Evolutionary conservation across 164 flowering plant genomes (phyloP).

Genomic region (Liquidambar formosana): DNA sequence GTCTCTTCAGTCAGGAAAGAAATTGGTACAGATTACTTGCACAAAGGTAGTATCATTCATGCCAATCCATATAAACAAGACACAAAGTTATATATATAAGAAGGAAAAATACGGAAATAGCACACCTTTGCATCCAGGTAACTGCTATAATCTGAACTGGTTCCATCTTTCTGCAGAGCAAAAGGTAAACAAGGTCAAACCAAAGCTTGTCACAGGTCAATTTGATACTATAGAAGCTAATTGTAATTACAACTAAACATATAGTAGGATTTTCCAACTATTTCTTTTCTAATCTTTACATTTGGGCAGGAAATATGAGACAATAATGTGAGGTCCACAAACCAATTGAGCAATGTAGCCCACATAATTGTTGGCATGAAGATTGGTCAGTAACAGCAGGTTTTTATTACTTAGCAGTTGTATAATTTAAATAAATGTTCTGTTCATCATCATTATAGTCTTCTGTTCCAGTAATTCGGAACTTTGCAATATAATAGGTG

Average conservation of each 20-base stretch:
- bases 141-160: constrained; percentile 61
- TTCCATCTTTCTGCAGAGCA: constrained; percentile 78
- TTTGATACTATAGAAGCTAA: neutral
- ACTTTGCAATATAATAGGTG: no score
- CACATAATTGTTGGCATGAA: no score
- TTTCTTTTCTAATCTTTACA: neutral
- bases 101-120: neutral
- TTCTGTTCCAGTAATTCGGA: no score
- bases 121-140: constrained; percentile 92
- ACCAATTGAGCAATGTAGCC: no score
- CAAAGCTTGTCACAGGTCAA: neutral
- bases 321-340: no score
- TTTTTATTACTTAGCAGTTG: neutral
- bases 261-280: neutral
- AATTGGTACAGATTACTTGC: neutral
- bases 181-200: constrained; percentile 14
- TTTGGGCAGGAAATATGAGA: no score
- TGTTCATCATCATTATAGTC: neutral
- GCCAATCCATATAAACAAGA: neutral
- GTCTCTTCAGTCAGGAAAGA: no score
- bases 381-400: no score
- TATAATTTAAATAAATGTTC: neutral
- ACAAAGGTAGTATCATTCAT: neutral
- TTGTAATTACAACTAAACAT: neutral
- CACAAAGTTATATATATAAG: neutral